A percentile compares a stretch with the other conserved stretches of the same genome.
Conservation (phyloP, 352 stramenopile genomes). For the Phytophthora sp. region DNA sequence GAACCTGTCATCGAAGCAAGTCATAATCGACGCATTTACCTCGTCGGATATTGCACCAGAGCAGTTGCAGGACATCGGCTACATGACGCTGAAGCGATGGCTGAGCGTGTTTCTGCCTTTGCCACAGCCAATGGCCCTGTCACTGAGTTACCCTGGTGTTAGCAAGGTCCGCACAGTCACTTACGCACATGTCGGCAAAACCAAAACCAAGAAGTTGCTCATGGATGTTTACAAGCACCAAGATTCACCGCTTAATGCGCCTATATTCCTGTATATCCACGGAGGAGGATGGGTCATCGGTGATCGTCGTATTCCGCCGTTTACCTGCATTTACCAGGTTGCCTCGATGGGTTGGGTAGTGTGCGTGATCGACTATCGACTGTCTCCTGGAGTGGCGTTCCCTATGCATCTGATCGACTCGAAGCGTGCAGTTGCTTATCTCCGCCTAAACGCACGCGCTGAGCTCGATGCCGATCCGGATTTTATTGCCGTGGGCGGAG, state of each 20-base stretch:
- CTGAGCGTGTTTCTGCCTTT: conserved; percentile 59
- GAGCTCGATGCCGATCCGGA: conserved; percentile 49
- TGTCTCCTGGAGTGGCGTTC: conserved; percentile 65
- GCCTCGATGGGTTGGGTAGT: conserved; percentile 65
- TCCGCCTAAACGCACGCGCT: conserved; percentile 42
- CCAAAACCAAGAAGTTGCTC: conserved; percentile 49
- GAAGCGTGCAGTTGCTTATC: conserved; percentile 66
- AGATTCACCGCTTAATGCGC: conserved; percentile 47
- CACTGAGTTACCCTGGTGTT: conserved; percentile 54
- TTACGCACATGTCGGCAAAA: conserved; percentile 66
- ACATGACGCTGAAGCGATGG: conserved; percentile 54
- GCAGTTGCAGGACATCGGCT: conserved; percentile 44
- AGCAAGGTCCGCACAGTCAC: conserved; percentile 46
- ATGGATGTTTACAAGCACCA: conserved; percentile 74
- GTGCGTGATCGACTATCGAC: conserved; percentile 73
- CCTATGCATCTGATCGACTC: conserved; percentile 67
- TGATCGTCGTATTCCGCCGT: conserved; percentile 54
- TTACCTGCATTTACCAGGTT: conserved; percentile 61
- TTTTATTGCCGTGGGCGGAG: conserved; percentile 68
- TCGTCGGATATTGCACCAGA: conserved; percentile 41
- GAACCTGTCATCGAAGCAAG: conserved; percentile 54
- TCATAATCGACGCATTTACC: conserved; percentile 45
- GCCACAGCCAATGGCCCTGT: conserved; percentile 53
- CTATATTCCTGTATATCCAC: conserved; percentile 74
- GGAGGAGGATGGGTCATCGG: conserved; percentile 72